These are phyloP conservation scores for Sinapis alba DNA, from an alignment of 441 rosid species.

Conservation along the genomic window DNA sequence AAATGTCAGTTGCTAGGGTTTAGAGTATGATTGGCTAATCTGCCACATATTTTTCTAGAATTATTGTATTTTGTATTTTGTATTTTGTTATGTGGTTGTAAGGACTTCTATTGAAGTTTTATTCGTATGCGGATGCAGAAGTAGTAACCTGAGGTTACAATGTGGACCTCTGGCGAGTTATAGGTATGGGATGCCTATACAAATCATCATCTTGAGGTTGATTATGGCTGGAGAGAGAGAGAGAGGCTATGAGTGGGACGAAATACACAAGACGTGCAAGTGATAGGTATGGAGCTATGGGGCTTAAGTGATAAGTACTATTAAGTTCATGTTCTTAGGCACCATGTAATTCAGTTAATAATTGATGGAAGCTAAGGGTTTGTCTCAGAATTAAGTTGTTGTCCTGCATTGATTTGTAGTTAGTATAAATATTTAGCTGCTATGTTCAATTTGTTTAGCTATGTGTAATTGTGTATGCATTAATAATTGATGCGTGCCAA, in stretches of 20 bases:
- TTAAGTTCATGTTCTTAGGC: too few species aligned
- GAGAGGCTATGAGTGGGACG: too few species aligned
- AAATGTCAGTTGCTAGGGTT: background rate
- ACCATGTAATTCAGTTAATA: background rate
- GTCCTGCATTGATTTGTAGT: background rate
- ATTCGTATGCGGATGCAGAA: background rate
- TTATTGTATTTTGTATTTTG: too few species aligned
- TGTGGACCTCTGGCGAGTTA: background rate
- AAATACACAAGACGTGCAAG: constrained; percentile 42
- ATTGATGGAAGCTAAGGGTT: constrained; percentile 1
- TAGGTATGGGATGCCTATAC: too few species aligned
- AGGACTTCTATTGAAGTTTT: background rate
- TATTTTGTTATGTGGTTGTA: too few species aligned
- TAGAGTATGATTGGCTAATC: too few species aligned
- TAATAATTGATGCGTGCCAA: background rate
- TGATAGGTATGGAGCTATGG: constrained; percentile 64
- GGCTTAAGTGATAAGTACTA: constrained; percentile 32
- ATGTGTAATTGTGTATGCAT: background rate
- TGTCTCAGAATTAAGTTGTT: constrained; percentile 12
- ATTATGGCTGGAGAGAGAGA: too few species aligned
- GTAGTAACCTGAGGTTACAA: background rate
- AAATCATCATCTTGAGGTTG: too few species aligned
- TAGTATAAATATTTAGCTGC: background rate
- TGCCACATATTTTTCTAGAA: too few species aligned
- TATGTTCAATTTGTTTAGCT: background rate